These are phyloP conservation scores for Haplosporangium gracile DNA, from an alignment of 192 early-diverging fungal species.

Conservation along the genomic window DNA sequence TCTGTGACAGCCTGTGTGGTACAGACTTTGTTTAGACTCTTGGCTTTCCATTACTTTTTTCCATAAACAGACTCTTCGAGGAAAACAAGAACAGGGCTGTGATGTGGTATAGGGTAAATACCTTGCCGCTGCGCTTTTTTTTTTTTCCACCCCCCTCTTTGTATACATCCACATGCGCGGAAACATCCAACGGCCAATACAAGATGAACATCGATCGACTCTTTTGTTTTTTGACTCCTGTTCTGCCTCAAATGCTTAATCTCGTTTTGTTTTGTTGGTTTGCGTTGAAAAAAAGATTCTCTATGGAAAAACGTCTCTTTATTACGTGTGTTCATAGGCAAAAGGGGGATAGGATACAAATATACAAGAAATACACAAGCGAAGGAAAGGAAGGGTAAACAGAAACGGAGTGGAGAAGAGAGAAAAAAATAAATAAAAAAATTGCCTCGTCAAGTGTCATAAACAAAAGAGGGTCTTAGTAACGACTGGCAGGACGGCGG, in stretches of 20 bases:
- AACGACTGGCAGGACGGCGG: background rate
- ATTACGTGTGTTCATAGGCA: background rate
- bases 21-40: too few relatives aligned
- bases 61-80: background rate
- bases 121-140: background rate
- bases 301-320: background rate
- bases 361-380: background rate
- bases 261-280: background rate
- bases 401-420: background rate
- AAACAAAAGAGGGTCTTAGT: background rate
- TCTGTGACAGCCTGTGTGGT: too few relatives aligned
- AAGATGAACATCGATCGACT: background rate
- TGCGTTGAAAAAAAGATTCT: background rate
- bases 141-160: background rate
- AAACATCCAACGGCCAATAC: background rate
- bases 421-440: background rate
- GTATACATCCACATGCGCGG: background rate
- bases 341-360: background rate
- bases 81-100: background rate
- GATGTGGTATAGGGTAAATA: slow-evolving; percentile 3
- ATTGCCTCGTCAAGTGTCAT: background rate
- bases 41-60: background rate
- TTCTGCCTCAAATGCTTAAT: background rate
- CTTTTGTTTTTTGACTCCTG: background rate
- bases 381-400: background rate